These are phyloP conservation scores for Candida maltosa DNA, from an alignment of 805 yeast genomes.

Conservation along the genomic window DNA sequence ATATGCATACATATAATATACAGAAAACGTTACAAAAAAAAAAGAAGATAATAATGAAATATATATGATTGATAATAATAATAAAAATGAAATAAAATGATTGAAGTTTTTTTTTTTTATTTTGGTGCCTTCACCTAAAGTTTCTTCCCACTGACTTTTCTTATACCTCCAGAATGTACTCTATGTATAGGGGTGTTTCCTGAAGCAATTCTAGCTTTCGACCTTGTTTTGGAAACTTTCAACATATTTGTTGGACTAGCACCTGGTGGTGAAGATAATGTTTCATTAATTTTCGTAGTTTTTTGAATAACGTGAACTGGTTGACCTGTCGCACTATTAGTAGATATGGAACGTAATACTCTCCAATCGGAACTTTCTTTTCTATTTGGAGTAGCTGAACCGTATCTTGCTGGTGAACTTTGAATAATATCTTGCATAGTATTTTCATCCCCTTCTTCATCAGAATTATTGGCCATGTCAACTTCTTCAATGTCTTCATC, in stretches of 20 bases:
- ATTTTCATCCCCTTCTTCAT: conserved; percentile 42
- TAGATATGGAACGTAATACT: conserved; percentile 36
- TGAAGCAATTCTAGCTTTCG: conserved; percentile 8
- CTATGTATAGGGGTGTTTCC: conserved; percentile 7
- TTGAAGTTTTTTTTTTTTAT: too few species aligned
- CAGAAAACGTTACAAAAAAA: neutral
- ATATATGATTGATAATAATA: too few species aligned
- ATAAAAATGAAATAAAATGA: too few species aligned
- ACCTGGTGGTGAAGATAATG: conserved; percentile 29
- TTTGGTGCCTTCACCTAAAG: conserved; percentile 3
- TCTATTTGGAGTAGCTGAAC: conserved; percentile 20
- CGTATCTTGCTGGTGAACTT: conserved; percentile 8
- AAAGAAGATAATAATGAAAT: neutral
- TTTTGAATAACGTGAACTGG: conserved; percentile 39
- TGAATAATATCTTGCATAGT: conserved; percentile 19
- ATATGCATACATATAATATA: conserved; percentile 1
- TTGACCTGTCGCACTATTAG: conserved; percentile 19
- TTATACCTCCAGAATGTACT: conserved; percentile 19
- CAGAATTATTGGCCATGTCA: conserved; percentile 42
- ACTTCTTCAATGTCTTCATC: conserved; percentile 21
- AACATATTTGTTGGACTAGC: conserved; percentile 19
- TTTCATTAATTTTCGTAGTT: conserved; percentile 38
- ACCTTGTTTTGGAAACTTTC: conserved; percentile 23
- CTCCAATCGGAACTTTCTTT: conserved; percentile 30
- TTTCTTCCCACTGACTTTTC: conserved; percentile 20